phyloP scores from a whole-genome alignment of 2,329 filamentous ascomycete species.

The Apiospora aurea region DNA sequence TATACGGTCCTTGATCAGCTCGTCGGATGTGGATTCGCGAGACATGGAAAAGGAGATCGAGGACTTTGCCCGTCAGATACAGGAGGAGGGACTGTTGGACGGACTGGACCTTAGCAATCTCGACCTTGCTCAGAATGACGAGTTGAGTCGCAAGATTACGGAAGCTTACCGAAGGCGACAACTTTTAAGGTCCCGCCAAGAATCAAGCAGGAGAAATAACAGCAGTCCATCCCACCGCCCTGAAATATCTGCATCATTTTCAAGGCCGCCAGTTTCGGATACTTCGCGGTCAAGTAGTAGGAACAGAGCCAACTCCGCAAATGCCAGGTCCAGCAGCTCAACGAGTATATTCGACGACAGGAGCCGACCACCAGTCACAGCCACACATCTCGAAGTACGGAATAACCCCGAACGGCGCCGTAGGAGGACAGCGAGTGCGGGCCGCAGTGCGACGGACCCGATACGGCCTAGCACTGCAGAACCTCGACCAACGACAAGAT shows the following conservation, averaged over 20 bases:
- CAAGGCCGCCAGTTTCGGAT: slow-evolving; percentile 37
- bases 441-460: slow-evolving; percentile 62
- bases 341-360: slow-evolving; percentile 55
- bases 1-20: slow-evolving; percentile 82
- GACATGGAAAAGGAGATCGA: slow-evolving; percentile 89
- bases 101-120: slow-evolving; percentile 90
- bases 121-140: slow-evolving; percentile 83
- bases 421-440: slow-evolving; percentile 60
- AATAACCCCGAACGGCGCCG: slow-evolving; percentile 53
- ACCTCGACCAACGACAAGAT: slow-evolving; percentile 61
- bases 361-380: slow-evolving; percentile 58
- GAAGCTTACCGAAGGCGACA: slow-evolving; percentile 85
- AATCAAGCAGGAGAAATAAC: slow-evolving; percentile 54
- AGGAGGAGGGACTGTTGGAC: slow-evolving; percentile 85
- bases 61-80: slow-evolving; percentile 87
- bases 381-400: slow-evolving; percentile 57
- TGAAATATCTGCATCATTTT: slow-evolving; percentile 37
- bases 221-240: slow-evolving; percentile 48
- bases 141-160: slow-evolving; percentile 88
- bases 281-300: slow-evolving; percentile 37
- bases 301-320: slow-evolving; percentile 41
- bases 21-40: slow-evolving; percentile 76
- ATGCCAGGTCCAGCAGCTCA: slow-evolving; percentile 46
- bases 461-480: slow-evolving; percentile 50
- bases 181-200: slow-evolving; percentile 62